A percentile compares a stretch with the other conserved stretches of the same genome.
phyloP scores from a whole-genome alignment of 2,329 filamentous ascomycete genomes.

The Hymenoscyphus salicellus region DNA sequence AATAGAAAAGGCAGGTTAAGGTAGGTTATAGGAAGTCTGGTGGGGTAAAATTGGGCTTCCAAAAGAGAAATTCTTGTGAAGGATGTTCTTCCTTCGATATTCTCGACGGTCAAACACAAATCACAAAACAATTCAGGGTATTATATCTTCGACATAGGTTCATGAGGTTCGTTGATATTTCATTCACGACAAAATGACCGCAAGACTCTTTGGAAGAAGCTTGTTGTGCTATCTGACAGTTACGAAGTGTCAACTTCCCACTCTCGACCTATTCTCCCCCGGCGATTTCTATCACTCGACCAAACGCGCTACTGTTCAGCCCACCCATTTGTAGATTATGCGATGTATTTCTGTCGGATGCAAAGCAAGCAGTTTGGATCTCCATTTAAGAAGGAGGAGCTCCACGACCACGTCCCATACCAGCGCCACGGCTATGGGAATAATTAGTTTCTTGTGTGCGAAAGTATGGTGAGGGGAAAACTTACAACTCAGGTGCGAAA shows the following conservation, averaged over 20 bases:
- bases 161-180: constrained; percentile 5
- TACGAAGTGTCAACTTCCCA: constrained; percentile 41
- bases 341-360: constrained; percentile 37
- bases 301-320: constrained; percentile 47
- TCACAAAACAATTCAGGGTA: neutral
- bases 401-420: constrained; percentile 79
- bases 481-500: constrained; percentile 87
- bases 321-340: constrained; percentile 38
- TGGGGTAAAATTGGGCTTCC: too few relatives aligned
- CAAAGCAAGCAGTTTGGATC: constrained; percentile 35
- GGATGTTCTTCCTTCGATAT: neutral
- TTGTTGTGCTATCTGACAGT: constrained; percentile 39
- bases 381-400: constrained; percentile 51
- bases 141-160: neutral
- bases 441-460: constrained; percentile 12
- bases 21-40: too few relatives aligned
- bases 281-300: constrained; percentile 49
- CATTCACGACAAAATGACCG: constrained; percentile 22
- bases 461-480: constrained; percentile 26
- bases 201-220: constrained; percentile 35
- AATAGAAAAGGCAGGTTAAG: too few relatives aligned
- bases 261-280: constrained; percentile 45
- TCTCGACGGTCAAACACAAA: neutral
- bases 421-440: constrained; percentile 66
- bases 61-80: neutral